Percentiles rank a stretch among this genome's conserved stretches.
These are phyloP conservation scores for Lactarius trivialis DNA, from an alignment of 768 basidiomycete species.

Conservation along the genomic window DNA sequence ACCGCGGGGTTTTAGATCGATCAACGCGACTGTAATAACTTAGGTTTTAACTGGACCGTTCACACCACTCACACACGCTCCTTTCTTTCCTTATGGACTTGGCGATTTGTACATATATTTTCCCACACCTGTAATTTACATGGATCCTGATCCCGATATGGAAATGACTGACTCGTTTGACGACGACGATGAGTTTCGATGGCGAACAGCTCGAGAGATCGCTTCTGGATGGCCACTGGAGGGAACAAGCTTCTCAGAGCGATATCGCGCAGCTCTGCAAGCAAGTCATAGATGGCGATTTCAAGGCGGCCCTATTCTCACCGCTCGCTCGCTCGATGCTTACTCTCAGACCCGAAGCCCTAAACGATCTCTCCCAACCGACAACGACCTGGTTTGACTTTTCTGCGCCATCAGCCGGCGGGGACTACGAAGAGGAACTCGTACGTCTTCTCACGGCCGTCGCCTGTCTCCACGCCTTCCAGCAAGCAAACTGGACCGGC, in stretches of 20 bases:
- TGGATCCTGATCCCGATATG: not conserved
- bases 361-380: constrained; percentile 32
- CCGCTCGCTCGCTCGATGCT: constrained; percentile 34
- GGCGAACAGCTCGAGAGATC: constrained; percentile 42
- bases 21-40: not conserved
- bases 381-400: constrained; percentile 35
- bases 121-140: too few relatives aligned
- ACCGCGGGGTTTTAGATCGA: not conserved
- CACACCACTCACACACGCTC: not conserved
- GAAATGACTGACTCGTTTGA: not conserved
- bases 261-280: constrained; percentile 39
- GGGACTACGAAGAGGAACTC: constrained; percentile 44
- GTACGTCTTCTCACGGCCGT: constrained; percentile 59
- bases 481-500: constrained; percentile 96
- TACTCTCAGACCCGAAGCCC: constrained; percentile 24
- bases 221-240: constrained; percentile 48
- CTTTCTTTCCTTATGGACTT: too few relatives aligned
- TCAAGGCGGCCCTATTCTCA: constrained; percentile 43
- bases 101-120: too few relatives aligned
- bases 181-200: constrained; percentile 12
- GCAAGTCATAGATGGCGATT: constrained; percentile 53
- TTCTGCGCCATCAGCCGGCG: constrained; percentile 26
- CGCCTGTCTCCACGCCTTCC: constrained; percentile 81
- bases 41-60: not conserved
- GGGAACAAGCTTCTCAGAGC: constrained; percentile 30